phyloP scores from a whole-genome alignment of 2,329 filamentous ascomycete species.

The Alternaria brassicae region DNA sequence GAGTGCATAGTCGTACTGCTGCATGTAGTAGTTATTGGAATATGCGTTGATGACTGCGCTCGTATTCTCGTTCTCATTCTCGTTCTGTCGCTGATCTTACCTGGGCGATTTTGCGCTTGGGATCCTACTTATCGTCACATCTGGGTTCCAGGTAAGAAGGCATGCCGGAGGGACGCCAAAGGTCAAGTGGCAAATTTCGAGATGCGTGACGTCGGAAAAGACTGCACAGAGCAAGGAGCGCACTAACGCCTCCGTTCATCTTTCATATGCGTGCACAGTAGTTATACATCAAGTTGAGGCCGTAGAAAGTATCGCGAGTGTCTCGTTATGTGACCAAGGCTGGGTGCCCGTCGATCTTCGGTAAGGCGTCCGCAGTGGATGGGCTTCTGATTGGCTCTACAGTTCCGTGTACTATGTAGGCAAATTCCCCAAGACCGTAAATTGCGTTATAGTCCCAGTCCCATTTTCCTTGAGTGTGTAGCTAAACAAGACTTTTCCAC shows the following conservation, averaged over 20 bases:
- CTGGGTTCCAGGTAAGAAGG: neutral
- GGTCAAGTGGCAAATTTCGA: neutral
- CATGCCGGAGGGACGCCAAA: neutral
- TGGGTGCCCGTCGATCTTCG: neutral
- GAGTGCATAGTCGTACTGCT: neutral
- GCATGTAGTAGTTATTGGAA: neutral
- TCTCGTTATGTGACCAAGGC: neutral
- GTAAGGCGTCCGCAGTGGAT: neutral
- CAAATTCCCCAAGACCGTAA: neutral
- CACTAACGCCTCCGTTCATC: neutral
- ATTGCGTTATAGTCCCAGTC: neutral
- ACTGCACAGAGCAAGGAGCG: neutral
- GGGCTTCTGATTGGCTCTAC: neutral
- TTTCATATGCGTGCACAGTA: neutral
- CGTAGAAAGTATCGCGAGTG: neutral
- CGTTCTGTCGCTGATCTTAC: neutral
- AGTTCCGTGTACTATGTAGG: neutral
- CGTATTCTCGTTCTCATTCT: conserved; percentile 7
- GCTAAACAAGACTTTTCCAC: no score
- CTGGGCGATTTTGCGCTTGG: neutral
- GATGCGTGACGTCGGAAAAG: neutral
- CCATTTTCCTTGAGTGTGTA: no score
- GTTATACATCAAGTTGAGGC: neutral
- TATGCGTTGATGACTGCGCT: neutral
- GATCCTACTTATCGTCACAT: no score